Percentiles rank a stretch among this genome's conserved stretches.
Conservation (phyloP, 306 rosid genomes). For the Vachellia pachyceras region DNA sequence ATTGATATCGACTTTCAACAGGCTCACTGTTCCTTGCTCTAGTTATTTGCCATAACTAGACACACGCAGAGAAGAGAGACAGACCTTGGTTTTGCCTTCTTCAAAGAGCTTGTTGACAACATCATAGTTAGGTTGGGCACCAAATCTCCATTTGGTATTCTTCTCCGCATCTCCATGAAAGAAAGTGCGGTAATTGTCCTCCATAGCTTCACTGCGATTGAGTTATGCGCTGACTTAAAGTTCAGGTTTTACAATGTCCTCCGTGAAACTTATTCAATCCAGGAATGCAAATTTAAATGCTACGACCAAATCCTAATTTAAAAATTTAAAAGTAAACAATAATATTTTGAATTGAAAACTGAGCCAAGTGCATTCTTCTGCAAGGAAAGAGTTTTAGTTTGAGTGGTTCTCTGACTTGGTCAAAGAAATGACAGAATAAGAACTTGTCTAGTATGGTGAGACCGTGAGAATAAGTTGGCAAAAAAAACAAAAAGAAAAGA, state of each 20-base stretch:
- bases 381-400: neutral
- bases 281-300: neutral
- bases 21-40: neutral
- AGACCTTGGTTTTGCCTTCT: constrained; percentile 41
- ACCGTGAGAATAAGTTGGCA: neutral
- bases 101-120: constrained; percentile 67
- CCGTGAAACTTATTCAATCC: neutral
- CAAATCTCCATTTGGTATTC: constrained; percentile 66
- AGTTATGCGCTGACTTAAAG: neutral
- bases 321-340: neutral
- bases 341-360: neutral
- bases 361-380: neutral
- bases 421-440: neutral
- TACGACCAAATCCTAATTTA: neutral
- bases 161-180: constrained; percentile 48
- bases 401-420: neutral
- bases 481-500: neutral
- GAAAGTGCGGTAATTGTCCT: constrained; percentile 49
- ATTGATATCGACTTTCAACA: neutral
- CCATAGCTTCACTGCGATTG: constrained; percentile 17
- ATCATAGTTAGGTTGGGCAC: constrained; percentile 59
- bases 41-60: neutral
- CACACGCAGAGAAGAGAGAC: neutral
- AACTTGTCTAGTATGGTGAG: neutral
- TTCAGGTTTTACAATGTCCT: neutral